Evolutionary conservation across 208 protist species (phyloP).

Genomic region (Tetramitus jugosus): DNA sequence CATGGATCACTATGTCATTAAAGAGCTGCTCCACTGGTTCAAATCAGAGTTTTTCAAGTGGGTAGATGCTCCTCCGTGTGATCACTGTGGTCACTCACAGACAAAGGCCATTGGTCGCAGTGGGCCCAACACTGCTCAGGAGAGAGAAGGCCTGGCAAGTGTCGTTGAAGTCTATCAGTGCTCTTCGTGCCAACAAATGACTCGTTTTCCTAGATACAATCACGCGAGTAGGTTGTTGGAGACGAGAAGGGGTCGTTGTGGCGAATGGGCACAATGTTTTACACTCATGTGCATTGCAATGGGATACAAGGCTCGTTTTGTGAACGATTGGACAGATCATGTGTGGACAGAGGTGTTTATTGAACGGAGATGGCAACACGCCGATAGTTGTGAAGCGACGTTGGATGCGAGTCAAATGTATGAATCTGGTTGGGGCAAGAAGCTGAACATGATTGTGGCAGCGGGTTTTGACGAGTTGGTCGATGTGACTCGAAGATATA

Average conservation of each 20-base stretch:
- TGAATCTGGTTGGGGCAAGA: conserved; percentile 42
- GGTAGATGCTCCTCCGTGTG: conserved; percentile 28
- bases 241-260: conserved; percentile 34
- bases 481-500: conserved; percentile 41
- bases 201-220: conserved; percentile 40
- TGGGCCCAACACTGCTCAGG: background rate
- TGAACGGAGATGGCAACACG: conserved; percentile 29
- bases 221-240: conserved; percentile 26
- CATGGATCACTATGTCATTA: background rate
- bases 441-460: conserved; percentile 37
- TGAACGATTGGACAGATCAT: conserved; percentile 38
- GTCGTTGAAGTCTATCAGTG: conserved; percentile 32
- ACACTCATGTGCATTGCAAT: conserved; percentile 11
- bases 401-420: conserved; percentile 32
- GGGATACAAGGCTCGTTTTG: conserved; percentile 30
- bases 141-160: conserved; percentile 7
- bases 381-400: conserved; percentile 36
- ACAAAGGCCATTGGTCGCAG: background rate
- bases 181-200: conserved; percentile 5
- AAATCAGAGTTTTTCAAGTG: conserved; percentile 30
- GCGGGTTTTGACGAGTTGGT: conserved; percentile 11
- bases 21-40: conserved; percentile 24
- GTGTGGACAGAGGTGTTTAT: conserved; percentile 37
- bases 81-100: background rate
- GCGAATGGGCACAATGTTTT: conserved; percentile 39